Percentiles rank a stretch among this genome's conserved stretches.
Evolutionary conservation across 2,329 filamentous ascomycete genomes (phyloP).

Genomic region (Ophiostoma populinum): DNA sequence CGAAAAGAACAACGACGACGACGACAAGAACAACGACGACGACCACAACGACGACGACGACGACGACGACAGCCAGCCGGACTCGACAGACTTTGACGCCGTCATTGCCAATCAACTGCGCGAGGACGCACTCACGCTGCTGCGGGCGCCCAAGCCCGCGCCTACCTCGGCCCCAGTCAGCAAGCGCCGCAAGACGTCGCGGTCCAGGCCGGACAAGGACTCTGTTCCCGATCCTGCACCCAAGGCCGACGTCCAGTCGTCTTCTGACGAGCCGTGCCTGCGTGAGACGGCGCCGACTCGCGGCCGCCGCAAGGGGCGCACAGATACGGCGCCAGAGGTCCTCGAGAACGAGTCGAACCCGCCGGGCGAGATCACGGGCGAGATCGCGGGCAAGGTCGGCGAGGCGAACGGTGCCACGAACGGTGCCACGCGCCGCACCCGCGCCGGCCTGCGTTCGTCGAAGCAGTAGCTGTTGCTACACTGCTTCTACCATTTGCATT

Average conservation of each 20-base stretch:
- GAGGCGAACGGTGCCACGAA: not conserved
- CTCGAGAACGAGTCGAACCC: conserved; percentile 56
- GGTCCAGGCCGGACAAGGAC: too few relatives aligned
- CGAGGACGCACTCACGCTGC: conserved; percentile 45
- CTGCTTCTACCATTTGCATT: too few relatives aligned
- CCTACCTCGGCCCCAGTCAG: conserved; percentile 3
- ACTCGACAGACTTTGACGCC: conserved; percentile 54
- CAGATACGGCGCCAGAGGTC: conserved; percentile 58
- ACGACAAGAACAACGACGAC: conserved; percentile 8
- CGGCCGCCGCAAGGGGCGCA: conserved; percentile 50
- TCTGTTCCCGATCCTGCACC: not conserved
- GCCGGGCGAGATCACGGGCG: conserved; percentile 43
- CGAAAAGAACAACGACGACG: conserved; percentile 15
- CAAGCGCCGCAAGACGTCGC: conserved; percentile 10
- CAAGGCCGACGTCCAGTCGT: conserved; percentile 59
- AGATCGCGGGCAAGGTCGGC: not conserved
- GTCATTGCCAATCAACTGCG: conserved; percentile 59
- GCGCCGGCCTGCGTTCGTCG: not conserved
- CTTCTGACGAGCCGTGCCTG: conserved; percentile 65
- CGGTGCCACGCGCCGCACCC: not conserved
- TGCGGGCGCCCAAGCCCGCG: conserved; percentile 12
- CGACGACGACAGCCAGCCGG: conserved; percentile 33
- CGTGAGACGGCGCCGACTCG: conserved; percentile 65
- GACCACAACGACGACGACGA: not conserved
- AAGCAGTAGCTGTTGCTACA: too few relatives aligned